phyloP scores from a whole-genome alignment of 768 basidiomycete species.

The Suillus fuscotomentosus region DNA sequence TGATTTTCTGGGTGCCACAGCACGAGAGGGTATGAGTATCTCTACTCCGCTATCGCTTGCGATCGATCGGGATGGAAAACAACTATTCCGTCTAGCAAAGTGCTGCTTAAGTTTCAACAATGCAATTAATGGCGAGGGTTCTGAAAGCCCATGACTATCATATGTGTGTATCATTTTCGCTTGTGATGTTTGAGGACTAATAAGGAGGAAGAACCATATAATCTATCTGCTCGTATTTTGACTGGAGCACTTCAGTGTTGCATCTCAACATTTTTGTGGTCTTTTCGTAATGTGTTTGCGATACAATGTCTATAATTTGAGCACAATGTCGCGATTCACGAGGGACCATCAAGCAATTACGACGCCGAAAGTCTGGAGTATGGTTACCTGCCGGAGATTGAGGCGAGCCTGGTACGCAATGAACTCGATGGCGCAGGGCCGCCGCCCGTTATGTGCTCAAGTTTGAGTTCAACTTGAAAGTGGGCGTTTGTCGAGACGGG shows the following conservation, averaged over 20 bases:
- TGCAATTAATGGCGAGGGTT: conserved; percentile 11
- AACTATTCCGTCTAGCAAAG: conserved; percentile 17
- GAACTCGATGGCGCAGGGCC: too few species aligned
- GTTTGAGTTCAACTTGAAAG: too few species aligned
- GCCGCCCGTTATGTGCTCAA: too few species aligned
- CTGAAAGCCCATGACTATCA: neutral
- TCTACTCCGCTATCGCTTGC: conserved; percentile 17
- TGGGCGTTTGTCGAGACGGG: too few species aligned
- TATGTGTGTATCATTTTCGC: neutral
- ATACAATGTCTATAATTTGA: neutral
- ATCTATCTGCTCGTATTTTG: neutral
- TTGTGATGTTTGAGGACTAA: neutral
- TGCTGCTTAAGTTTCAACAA: conserved; percentile 21
- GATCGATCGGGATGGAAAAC: conserved; percentile 22
- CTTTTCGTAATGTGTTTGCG: neutral
- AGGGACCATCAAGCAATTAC: too few species aligned
- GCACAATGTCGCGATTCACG: too few species aligned
- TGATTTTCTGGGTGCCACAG: conserved; percentile 12
- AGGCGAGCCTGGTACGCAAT: too few species aligned
- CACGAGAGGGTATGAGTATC: conserved; percentile 3
- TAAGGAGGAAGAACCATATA: neutral
- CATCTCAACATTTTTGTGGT: neutral
- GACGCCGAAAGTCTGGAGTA: too few species aligned
- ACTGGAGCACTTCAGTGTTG: neutral
- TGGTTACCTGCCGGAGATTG: too few species aligned